A percentile compares a stretch with the other conserved stretches of the same genome.
phyloP scores from a whole-genome alignment of 208 protist species.

The Crithidia thermophila region DNA sequence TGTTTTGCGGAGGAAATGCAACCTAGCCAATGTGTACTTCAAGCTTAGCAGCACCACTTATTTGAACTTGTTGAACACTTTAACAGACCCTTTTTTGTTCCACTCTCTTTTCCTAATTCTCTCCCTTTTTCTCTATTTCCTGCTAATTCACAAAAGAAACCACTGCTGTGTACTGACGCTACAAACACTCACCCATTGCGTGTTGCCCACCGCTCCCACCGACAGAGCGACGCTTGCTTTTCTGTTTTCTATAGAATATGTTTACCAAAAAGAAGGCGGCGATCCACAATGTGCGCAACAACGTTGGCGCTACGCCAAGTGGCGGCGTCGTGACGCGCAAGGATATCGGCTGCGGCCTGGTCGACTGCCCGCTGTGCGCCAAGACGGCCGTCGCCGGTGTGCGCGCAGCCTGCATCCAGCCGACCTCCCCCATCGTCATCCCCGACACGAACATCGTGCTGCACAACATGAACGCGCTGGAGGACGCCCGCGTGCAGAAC shows the following conservation, averaged over 20 bases:
- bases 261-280: slow-evolving; percentile 75
- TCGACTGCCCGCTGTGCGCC: slow-evolving; percentile 59
- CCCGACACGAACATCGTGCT: slow-evolving; percentile 93
- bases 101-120: no score
- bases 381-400: slow-evolving; percentile 29
- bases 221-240: not conserved
- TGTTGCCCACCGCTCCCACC: not conserved
- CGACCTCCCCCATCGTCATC: slow-evolving; percentile 55
- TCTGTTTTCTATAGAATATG: slow-evolving; percentile 34
- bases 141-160: not conserved
- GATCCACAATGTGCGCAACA: slow-evolving; percentile 54
- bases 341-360: slow-evolving; percentile 81
- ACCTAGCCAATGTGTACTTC: no score
- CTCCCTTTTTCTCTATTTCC: not conserved
- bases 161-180: no score
- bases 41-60: no score
- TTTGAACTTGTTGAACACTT: no score
- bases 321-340: slow-evolving; percentile 60
- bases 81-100: no score
- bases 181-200: not conserved
- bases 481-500: slow-evolving; percentile 78
- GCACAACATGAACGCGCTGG: slow-evolving; percentile 93
- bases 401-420: slow-evolving; percentile 32
- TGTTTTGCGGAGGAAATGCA: no score
- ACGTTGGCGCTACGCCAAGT: slow-evolving; percentile 9